Evolutionary conservation across 1,139 yeast species (phyloP), one percentile per base, ranked within the genome.

Genomic region (Suhomyces bokatorum): DNA sequence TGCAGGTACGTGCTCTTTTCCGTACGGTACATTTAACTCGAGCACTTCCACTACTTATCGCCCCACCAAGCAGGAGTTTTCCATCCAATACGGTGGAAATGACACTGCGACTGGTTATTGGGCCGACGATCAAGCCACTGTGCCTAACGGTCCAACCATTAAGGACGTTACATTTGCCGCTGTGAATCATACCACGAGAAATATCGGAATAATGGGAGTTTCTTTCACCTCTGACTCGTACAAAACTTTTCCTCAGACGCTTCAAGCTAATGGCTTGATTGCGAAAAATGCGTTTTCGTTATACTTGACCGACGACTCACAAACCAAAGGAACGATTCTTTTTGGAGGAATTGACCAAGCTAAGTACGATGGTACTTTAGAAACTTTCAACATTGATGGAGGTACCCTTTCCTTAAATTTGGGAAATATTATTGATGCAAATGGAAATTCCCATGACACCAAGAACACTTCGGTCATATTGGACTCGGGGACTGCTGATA

Each of bases 311-410:
- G 66, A 69, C 13, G 51, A 63, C 7, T 66, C 68, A 14, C 62
- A 77, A 5, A 53, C 58, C 11, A 46, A 59, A 3, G 86, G 86
- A 2, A 56, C 69, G 11, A 61, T 81, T 32, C 66, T 81, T 38
- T 81, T 81, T 59, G 87, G 87, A 3, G 87, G 79, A 16, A 63
- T 78, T 40, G 87, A 81, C 57, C 66, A 70, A 32, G 75, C 79
- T 16, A 81, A 81, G 59, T 75, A 68, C 48, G 48, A 62, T 0
- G 86, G 85, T 8, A 59, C 60, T 0, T 64, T 80, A 49, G 61
- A 52, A 7, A 46, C 53, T 5, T 35, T 58, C 31, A 62, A 58
- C 33, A 49, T 68, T 26, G 45, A 48, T 12, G 35, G 30, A 2
- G 31, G 31, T 4, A 11, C 17, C n/a, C 33, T 41, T 16, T 27